A percentile compares a stretch with the other conserved stretches of the same genome.
Evolutionary conservation across 768 basidiomycete species (phyloP).

Genomic region (Terana coerulea): DNA sequence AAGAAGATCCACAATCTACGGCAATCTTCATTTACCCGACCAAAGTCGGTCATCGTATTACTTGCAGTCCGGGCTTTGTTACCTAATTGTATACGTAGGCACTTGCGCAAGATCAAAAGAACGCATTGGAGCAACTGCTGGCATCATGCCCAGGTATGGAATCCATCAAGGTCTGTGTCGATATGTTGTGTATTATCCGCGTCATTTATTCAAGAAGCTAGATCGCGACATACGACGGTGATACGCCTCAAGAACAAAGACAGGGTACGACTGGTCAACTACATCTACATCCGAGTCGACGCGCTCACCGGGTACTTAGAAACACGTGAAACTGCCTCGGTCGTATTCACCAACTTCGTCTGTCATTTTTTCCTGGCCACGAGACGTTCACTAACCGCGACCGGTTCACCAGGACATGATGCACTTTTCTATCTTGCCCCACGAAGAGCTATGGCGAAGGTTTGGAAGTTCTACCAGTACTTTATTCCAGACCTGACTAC

Average conservation of each 20-base stretch:
- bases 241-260: conserved; percentile 71
- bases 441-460: conserved; percentile 83
- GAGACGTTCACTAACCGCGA: conserved; percentile 5
- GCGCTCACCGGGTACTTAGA: conserved; percentile 31
- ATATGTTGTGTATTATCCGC: background rate
- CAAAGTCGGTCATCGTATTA: conserved; percentile 43
- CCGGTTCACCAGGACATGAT: conserved; percentile 62
- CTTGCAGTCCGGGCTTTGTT: no score
- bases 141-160: conserved; percentile 57
- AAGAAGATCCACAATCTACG: conserved; percentile 56
- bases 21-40: conserved; percentile 89
- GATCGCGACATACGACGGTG: conserved; percentile 85
- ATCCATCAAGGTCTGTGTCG: conserved; percentile 43
- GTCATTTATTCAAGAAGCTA: conserved; percentile 17
- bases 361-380: conserved; percentile 14
- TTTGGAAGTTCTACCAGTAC: conserved; percentile 18
- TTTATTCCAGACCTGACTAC: background rate
- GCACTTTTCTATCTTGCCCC: conserved; percentile 79
- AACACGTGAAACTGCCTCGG: conserved; percentile 69
- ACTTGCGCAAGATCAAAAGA: conserved; percentile 83
- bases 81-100: conserved; percentile 42
- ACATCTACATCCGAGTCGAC: background rate
- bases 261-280: conserved; percentile 35
- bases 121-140: conserved; percentile 65
- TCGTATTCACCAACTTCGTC: conserved; percentile 90